Base-by-base conservation (phyloP, 1,284 basidiomycete species). In the Polyporus tsugae region DNA sequence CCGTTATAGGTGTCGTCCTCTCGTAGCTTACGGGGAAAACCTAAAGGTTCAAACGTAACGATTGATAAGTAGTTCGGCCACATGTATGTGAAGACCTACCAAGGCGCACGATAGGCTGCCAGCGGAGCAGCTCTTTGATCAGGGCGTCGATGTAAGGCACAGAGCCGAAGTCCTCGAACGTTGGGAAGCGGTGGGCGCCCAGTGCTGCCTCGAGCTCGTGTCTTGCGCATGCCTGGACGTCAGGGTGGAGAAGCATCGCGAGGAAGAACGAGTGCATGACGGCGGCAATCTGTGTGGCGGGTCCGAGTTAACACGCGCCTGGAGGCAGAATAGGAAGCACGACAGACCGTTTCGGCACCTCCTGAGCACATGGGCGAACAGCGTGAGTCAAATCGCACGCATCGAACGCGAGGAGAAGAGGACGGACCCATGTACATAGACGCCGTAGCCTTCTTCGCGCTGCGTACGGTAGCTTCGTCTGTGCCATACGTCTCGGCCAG, bases 111-210 rank as follows among this genome's bases (percentile, higher is more conserved):
- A 74, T 66, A 1, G 73, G 70, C 6, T 66, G 42, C 80, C 80
- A 81, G 13, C 80, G 73, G 41, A 81, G 53, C 2, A 77, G 66
- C 68, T 82, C 81, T 60, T 78, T 76, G 19, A 80, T 71, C 17
- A 79, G 60, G 0, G 76, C 78, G 25, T 74, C 67, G 17, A 80
- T 67, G 65, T 79, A 81, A 0, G 79, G 77, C 29, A 81, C 62
- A 11, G 65, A 61, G 2, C 70, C 66, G 11, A 74, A 49, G 63
- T 82, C 81, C 6, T 68, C 69, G 33, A 80, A 76, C 2, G 69
- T 71, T 0, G 81, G 81, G 9, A 81, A 66, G 29, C 78, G 68
- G 11, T 73, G 65, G 4, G 46, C 9, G 19, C 78, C 78, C 22
- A 78, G 62, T 11, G 77, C 72, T 3, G 53, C 58, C 61, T 81